Percentiles rank a stretch among this genome's conserved stretches.
phyloP scores from a whole-genome alignment of 2,329 filamentous ascomycete species.

The Ascochyta pisi region DNA sequence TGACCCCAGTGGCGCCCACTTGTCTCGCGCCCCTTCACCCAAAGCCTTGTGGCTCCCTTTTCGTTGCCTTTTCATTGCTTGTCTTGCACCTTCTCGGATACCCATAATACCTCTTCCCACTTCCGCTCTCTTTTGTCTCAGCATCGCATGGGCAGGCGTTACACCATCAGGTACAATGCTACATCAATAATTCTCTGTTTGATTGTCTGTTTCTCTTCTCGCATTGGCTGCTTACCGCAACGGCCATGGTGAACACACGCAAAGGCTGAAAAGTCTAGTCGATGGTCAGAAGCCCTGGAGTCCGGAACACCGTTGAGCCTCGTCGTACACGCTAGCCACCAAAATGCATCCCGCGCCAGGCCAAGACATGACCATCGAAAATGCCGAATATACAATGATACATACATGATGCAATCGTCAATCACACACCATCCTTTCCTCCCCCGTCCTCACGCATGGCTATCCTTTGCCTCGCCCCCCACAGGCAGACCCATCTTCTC shows the following conservation, averaged over 20 bases:
- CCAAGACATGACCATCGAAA: background rate
- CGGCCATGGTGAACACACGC: background rate
- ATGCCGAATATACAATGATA: background rate
- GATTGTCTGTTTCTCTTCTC: slow-evolving; percentile 4
- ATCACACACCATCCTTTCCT: background rate
- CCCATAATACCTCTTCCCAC: slow-evolving; percentile 31
- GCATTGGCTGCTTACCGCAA: background rate
- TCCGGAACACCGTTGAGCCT: slow-evolving; percentile 6
- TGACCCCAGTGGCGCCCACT: slow-evolving; percentile 5
- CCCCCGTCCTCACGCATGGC: background rate
- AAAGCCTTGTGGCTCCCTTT: slow-evolving; percentile 25
- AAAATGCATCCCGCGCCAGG: background rate
- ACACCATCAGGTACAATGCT: slow-evolving; percentile 15
- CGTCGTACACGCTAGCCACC: slow-evolving; percentile 8
- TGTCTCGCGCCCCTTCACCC: background rate
- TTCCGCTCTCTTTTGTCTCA: slow-evolving; percentile 11
- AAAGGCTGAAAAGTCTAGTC: background rate
- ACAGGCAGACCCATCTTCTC: background rate
- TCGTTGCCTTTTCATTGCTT: slow-evolving; percentile 38
- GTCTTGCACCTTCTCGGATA: slow-evolving; percentile 36
- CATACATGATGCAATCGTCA: background rate
- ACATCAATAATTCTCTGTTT: slow-evolving; percentile 12
- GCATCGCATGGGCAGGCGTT: slow-evolving; percentile 12
- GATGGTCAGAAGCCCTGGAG: background rate
- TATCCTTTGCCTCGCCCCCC: background rate